Evolutionary conservation across 1,139 yeast species (phyloP).

Genomic region (Magnusiomyces magnusii): DNA sequence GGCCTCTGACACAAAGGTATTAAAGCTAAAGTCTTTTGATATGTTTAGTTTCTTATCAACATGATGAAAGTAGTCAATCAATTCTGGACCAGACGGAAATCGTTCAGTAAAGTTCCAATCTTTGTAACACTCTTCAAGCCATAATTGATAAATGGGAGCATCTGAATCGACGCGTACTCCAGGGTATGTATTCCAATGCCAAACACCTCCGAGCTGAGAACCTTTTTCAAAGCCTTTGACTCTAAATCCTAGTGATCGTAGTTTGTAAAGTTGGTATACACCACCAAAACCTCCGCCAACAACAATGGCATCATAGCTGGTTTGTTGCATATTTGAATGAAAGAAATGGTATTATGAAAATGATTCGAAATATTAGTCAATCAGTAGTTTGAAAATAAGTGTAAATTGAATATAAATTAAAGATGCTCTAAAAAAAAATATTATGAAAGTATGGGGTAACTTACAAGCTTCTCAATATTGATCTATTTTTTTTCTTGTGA

Average conservation of each 20-base stretch:
- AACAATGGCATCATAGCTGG: conserved; percentile 20
- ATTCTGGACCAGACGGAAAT: conserved; percentile 43
- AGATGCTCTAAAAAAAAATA: too few species aligned
- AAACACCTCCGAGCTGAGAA: conserved; percentile 45
- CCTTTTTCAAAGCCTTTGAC: conserved; percentile 40
- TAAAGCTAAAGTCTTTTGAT: conserved; percentile 32
- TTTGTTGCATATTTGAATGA: too few species aligned
- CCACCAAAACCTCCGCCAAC: conserved; percentile 49
- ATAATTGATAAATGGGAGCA: conserved; percentile 46
- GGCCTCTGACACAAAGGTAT: conserved; percentile 32
- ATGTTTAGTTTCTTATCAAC: conserved; percentile 38
- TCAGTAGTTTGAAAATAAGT: too few species aligned
- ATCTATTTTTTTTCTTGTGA: too few species aligned
- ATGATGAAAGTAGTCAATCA: conserved; percentile 41
- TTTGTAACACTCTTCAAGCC: conserved; percentile 38
- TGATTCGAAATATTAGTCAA: too few species aligned
- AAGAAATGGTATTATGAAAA: too few species aligned
- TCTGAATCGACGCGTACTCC: conserved; percentile 45
- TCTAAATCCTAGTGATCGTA: conserved; percentile 35
- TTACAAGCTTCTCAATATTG: too few species aligned
- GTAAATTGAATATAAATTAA: too few species aligned
- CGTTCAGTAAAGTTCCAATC: conserved; percentile 40
- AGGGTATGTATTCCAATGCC: conserved; percentile 49
- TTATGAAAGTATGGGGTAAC: too few species aligned
- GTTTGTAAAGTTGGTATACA: conserved; percentile 33